phyloP scores from a whole-genome alignment of 495 filamentous ascomycete species.

The Aspergillus sclerotioniger region DNA sequence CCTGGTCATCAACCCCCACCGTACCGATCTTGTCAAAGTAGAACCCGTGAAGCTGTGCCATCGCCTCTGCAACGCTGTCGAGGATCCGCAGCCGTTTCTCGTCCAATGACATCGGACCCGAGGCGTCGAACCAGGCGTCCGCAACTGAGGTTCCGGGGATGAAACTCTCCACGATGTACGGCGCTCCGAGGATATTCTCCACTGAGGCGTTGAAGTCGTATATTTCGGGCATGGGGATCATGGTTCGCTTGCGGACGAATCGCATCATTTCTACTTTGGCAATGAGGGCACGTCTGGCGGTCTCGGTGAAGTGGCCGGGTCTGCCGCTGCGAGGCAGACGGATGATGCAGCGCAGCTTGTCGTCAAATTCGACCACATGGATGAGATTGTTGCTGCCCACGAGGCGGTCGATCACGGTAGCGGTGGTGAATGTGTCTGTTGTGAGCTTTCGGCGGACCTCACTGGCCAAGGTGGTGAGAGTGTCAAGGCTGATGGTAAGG shows the following conservation, averaged over 20 bases:
- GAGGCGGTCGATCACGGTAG: neutral
- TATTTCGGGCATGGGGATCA: slow-evolving; percentile 3
- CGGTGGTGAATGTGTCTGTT: neutral
- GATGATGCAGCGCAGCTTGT: slow-evolving; percentile 1
- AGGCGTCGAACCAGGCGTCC: neutral
- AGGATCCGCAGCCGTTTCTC: slow-evolving; percentile 19
- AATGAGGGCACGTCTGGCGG: neutral
- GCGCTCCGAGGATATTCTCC: neutral
- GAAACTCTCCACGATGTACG: neutral
- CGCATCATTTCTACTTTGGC: neutral
- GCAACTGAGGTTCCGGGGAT: neutral
- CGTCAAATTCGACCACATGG: neutral
- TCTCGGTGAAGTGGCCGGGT: neutral
- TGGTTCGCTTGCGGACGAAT: neutral
- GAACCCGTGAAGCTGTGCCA: slow-evolving; percentile 28
- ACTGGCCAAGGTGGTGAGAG: neutral
- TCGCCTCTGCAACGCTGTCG: slow-evolving; percentile 23
- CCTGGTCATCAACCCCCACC: slow-evolving; percentile 15
- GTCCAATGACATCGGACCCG: neutral
- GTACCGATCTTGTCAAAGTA: slow-evolving; percentile 16
- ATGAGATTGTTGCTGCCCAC: neutral
- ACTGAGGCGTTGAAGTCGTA: neutral
- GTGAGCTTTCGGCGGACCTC: neutral
- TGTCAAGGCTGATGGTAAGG: neutral
- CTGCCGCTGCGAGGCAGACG: neutral